Conservation (phyloP, 2,329 filamentous ascomycete genomes). For the Fusarium drepaniforme region DNA sequence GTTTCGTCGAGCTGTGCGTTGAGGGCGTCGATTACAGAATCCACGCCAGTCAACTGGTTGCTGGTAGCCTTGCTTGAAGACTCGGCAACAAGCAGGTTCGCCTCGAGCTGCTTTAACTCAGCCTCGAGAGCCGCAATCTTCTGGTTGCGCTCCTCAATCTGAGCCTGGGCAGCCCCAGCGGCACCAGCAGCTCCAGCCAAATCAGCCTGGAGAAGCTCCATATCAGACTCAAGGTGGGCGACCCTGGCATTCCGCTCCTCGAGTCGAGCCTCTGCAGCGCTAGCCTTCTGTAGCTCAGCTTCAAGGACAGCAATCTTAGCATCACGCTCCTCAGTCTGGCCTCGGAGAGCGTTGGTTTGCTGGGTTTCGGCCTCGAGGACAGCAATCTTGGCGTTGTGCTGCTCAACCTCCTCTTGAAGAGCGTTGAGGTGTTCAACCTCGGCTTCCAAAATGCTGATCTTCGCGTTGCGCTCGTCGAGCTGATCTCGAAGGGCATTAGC, state of each 20-base stretch:
- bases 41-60: conserved; percentile 47
- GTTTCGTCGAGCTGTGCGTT: conserved; percentile 47
- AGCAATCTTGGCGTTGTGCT: conserved; percentile 31
- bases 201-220: conserved; percentile 47
- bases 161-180: conserved; percentile 29
- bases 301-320: conserved; percentile 37
- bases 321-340: conserved; percentile 34
- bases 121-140: conserved; percentile 59
- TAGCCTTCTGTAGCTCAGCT: conserved; percentile 33
- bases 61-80: conserved; percentile 53
- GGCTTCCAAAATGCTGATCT: conserved; percentile 56
- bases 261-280: conserved; percentile 25
- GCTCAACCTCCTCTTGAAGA: conserved; percentile 20
- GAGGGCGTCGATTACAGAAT: conserved; percentile 44
- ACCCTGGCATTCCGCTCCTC: conserved; percentile 37
- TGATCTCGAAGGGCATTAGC: background rate
- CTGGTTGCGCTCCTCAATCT: conserved; percentile 54
- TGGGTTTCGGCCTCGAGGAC: conserved; percentile 34
- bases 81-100: conserved; percentile 49
- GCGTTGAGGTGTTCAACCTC: conserved; percentile 31
- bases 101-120: conserved; percentile 41
- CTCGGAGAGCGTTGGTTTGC: conserved; percentile 18
- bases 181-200: conserved; percentile 33
- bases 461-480: conserved; percentile 53
- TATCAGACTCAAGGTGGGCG: conserved; percentile 46